Percentiles rank a stretch among this genome's conserved stretches.
Conservation (phyloP, 192 early-diverging fungal species). For the Backusella australiensis region DNA sequence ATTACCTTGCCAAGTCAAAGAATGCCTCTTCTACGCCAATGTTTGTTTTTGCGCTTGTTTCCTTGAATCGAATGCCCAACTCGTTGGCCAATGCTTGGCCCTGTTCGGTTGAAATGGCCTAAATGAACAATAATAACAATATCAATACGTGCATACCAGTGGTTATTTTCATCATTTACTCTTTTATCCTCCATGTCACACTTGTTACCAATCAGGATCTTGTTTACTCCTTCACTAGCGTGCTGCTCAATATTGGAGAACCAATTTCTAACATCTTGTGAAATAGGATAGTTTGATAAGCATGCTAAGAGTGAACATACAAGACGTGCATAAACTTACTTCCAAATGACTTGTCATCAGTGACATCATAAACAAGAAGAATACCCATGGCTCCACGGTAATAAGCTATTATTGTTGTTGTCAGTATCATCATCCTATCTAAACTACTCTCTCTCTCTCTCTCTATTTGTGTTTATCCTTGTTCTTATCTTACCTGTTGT, state of each 20-base stretch:
- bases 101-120: slow-evolving; percentile 85
- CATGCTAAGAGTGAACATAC: not conserved
- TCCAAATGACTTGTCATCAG: slow-evolving; percentile 97
- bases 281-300: not conserved
- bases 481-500: slow-evolving; percentile 72
- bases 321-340: slow-evolving; percentile 52
- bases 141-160: not conserved
- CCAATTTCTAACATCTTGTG: slow-evolving; percentile 96
- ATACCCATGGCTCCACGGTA: slow-evolving; percentile 99
- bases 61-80: slow-evolving; percentile 92
- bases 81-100: slow-evolving; percentile 95
- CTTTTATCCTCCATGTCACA: slow-evolving; percentile 97
- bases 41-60: slow-evolving; percentile 98
- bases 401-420: slow-evolving; percentile 64
- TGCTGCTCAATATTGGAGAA: slow-evolving; percentile 99
- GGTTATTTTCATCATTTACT: slow-evolving; percentile 23
- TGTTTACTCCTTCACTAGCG: slow-evolving; percentile 98
- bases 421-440: not conserved
- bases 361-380: slow-evolving; percentile 96
- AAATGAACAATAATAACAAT: not conserved
- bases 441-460: too few relatives aligned
- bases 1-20: slow-evolving; percentile 86
- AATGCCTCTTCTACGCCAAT: slow-evolving; percentile 98
- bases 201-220: slow-evolving; percentile 99
- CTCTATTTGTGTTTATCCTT: too few relatives aligned